Evolutionary conservation across 2,329 filamentous ascomycete genomes (phyloP).

Genomic region (Aspergillus sp.): DNA sequence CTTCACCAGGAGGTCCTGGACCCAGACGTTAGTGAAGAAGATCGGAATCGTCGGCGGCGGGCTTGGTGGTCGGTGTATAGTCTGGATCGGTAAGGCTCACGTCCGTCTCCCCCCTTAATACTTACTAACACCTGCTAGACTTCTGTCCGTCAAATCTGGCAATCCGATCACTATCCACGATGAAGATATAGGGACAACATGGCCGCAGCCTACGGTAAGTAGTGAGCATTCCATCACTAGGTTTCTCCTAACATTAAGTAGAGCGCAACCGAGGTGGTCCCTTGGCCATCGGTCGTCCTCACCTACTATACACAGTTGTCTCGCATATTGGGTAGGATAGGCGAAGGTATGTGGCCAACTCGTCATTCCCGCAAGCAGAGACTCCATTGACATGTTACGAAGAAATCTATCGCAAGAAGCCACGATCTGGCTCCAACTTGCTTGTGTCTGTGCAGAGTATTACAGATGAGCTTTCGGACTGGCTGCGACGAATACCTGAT

Average conservation of each 20-base stretch:
- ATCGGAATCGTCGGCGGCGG: conserved; percentile 53
- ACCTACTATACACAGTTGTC: conserved; percentile 57
- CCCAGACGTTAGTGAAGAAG: conserved; percentile 41
- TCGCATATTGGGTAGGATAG: conserved; percentile 55
- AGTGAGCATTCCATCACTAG: no score
- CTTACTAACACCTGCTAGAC: conserved; percentile 25
- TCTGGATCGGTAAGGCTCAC: conserved; percentile 46
- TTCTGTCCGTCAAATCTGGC: conserved; percentile 57
- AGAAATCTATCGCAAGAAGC: conserved; percentile 54
- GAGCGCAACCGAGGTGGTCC: conserved; percentile 23
- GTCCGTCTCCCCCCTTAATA: no score
- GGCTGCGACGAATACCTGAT: conserved; percentile 53
- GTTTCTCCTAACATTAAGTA: conserved; percentile 8
- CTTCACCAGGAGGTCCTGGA: conserved; percentile 57
- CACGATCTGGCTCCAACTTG: conserved; percentile 51
- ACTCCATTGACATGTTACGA: conserved; percentile 16
- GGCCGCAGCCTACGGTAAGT: conserved; percentile 35
- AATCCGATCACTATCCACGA: conserved; percentile 59
- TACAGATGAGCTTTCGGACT: conserved; percentile 52
- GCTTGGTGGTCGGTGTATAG: conserved; percentile 62
- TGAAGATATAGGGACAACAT: conserved; percentile 53
- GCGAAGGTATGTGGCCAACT: conserved; percentile 31
- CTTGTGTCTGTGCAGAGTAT: conserved; percentile 56
- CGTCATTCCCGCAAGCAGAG: not conserved
- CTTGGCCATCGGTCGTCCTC: conserved; percentile 52